Conservation (phyloP, 371 early-diverging fungal genomes). For the Mucor ambiguus region DNA sequence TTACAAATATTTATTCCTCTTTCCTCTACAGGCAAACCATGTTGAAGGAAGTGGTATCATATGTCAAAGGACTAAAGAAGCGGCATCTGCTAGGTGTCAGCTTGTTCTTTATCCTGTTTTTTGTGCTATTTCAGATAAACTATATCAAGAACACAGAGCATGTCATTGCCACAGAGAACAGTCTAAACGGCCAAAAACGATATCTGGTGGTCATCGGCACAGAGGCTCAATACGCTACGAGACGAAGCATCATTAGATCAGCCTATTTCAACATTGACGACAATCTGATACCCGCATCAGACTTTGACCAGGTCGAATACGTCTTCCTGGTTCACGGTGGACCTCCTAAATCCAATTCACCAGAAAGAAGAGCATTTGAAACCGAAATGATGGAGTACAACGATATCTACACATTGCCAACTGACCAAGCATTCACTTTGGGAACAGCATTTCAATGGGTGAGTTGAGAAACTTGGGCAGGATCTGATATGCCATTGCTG, state of each 20-base stretch:
- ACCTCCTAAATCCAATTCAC: constrained; percentile 30
- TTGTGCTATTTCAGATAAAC: constrained; percentile 3
- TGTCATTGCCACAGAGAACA: neutral
- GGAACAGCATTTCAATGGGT: constrained; percentile 36
- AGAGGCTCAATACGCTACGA: constrained; percentile 34
- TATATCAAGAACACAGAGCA: neutral
- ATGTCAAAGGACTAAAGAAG: neutral
- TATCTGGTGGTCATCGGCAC: constrained; percentile 57
- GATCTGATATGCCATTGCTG: neutral
- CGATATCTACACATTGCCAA: constrained; percentile 36
- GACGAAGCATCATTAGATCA: constrained; percentile 51
- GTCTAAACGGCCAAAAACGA: neutral
- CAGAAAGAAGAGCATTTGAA: constrained; percentile 44
- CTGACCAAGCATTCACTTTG: constrained; percentile 31
- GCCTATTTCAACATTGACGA: constrained; percentile 54
- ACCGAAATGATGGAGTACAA: constrained; percentile 61
- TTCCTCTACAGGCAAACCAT: neutral
- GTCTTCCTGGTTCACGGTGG: constrained; percentile 55
- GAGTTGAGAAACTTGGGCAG: constrained; percentile 3
- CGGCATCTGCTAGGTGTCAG: neutral
- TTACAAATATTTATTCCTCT: neutral
- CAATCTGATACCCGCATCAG: constrained; percentile 48
- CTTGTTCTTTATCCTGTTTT: neutral
- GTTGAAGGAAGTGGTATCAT: neutral
- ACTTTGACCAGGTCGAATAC: constrained; percentile 46